Base-by-base conservation (phyloP, 805 yeast species). In the Saccharomycopsis fodiens region DNA sequence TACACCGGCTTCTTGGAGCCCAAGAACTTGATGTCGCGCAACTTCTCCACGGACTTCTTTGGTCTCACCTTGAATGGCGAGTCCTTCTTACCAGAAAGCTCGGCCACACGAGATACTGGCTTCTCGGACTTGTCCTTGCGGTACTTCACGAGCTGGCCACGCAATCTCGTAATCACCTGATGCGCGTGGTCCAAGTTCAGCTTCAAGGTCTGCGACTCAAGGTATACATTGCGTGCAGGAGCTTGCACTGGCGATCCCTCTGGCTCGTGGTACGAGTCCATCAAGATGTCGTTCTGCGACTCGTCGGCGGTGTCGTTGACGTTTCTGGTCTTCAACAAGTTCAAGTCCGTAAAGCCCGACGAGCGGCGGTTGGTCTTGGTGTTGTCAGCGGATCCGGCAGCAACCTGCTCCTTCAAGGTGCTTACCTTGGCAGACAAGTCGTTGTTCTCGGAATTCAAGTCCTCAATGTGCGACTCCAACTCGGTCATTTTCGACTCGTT, bases 401-500 rank as follows among this genome's bases (percentile, higher is more conserved):
- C 23, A 19, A 31, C 6, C 36, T 35, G 35, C 35, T 38, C 25
- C 23, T 41, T 25, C 31, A 42, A 45, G 13, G 10, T 5, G 1
- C 44, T 56, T 56, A 65, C 53, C 59, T 70, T 66, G 50, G 65
- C 59, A 55, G 72, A 76, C 45, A 82, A 64, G 19, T 67, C 66
- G 52, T 79, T 84, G 60, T 82, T 82, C 56, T 81, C 88, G 54
- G 80, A 82, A 57, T 82, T 83, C 50, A 83, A 63, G 40, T 75
- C 80, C 27, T 70, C 71, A 39, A 82, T 74, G 39, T 75, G 71
- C 3, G 59, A 59, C 53, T 70, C 76, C 47, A 80, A 62, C 15
- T 70, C 77, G 23, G 61, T 62, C 5, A 77, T 54, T 46, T 79
- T 79, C 25, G 58, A 54, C 12, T 61, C 59, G 29, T 69, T 63